Evolutionary conservation across 495 filamentous ascomycete species (phyloP).

Genomic region (Tuber microsphaerosporum): DNA sequence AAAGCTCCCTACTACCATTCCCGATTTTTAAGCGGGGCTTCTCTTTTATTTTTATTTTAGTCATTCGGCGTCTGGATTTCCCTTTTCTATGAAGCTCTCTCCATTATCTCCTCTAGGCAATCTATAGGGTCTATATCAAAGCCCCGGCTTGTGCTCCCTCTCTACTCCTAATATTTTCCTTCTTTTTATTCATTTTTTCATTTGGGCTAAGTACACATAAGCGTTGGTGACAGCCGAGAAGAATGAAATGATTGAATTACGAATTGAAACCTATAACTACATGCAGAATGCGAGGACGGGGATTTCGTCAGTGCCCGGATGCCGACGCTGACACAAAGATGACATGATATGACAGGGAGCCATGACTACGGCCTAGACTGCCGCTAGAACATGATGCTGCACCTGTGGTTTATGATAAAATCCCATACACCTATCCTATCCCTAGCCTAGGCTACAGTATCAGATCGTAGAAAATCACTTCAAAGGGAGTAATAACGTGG

Average conservation of each 20-base stretch:
- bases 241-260: not conserved
- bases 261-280: not conserved
- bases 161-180: not conserved
- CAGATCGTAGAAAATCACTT: not conserved
- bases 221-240: not conserved
- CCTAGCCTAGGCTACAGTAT: not conserved
- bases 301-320: not conserved
- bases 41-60: conserved; percentile 1
- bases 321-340: not conserved
- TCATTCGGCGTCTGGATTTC: not conserved
- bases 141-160: not conserved
- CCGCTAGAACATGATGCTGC: not conserved
- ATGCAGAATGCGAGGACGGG: not conserved
- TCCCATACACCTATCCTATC: not conserved
- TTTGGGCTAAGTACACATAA: not conserved
- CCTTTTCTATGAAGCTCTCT: not conserved
- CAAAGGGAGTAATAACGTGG: not conserved
- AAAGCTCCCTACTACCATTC: conserved; percentile 41
- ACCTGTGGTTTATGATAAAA: not conserved
- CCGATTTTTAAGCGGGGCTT: not conserved
- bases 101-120: not conserved
- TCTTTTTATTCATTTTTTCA: not conserved
- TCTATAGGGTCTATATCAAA: not conserved
- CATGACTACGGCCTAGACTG: not conserved
- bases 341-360: not conserved